Conservation (phyloP, 2,329 filamentous ascomycete species). For the Trichoderma sp. region DNA sequence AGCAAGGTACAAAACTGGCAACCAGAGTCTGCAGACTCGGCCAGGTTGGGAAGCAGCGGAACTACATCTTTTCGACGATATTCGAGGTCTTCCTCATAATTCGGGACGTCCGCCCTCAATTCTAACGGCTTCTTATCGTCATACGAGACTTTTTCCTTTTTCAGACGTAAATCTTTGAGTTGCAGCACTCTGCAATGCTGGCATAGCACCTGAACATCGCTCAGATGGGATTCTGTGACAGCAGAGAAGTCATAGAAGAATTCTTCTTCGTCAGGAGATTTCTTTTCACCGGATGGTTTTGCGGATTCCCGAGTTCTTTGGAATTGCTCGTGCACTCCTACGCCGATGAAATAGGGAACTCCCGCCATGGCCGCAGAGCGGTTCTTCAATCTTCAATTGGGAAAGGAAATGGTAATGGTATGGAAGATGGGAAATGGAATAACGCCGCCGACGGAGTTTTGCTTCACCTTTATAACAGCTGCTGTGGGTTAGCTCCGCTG, state of each 20-base stretch:
- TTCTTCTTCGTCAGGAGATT: background rate
- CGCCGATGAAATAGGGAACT: background rate
- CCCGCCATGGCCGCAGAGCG: background rate
- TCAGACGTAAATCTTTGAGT: background rate
- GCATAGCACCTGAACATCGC: background rate
- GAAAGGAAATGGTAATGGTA: background rate
- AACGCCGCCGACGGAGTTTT: background rate
- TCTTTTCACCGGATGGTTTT: background rate
- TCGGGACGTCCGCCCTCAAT: background rate
- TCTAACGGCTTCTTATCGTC: background rate
- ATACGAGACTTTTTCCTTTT: too few species aligned
- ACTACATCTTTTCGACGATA: background rate
- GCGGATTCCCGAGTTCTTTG: background rate
- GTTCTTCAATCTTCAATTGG: background rate
- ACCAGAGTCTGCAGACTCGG: background rate
- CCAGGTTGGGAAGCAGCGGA: background rate
- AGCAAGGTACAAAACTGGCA: background rate
- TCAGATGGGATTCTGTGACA: background rate
- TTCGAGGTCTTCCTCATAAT: background rate
- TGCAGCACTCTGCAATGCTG: conserved; percentile 1
- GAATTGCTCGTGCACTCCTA: background rate
- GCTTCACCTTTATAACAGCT: background rate
- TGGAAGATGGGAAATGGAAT: too few species aligned
- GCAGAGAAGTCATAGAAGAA: background rate
- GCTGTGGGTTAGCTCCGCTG: background rate